These are phyloP conservation scores for Solanum aculeatissimum DNA, from an alignment of 305 asterid species.

Conservation along the genomic window DNA sequence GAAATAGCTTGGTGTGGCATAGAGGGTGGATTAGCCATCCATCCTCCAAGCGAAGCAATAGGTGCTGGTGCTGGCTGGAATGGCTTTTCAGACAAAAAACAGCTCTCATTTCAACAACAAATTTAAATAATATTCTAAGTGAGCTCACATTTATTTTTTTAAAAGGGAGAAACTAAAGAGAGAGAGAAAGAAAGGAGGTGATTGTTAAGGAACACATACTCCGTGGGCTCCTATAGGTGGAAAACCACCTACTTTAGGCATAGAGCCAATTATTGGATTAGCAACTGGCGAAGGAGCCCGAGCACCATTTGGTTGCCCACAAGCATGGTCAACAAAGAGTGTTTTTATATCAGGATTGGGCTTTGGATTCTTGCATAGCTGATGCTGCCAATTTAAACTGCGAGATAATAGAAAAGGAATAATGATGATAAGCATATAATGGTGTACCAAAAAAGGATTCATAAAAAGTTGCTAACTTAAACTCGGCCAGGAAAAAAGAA, in stretches of 20 bases:
- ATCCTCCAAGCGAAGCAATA: slow-evolving; percentile 38
- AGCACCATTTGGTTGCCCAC: slow-evolving; percentile 49
- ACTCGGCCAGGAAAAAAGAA: neutral
- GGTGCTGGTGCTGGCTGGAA: slow-evolving; percentile 42
- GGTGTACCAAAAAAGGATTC: neutral
- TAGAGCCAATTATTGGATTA: slow-evolving; percentile 28
- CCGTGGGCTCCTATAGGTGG: slow-evolving; percentile 40
- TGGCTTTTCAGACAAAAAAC: slow-evolving; percentile 12
- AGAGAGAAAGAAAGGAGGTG: neutral
- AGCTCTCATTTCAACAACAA: neutral
- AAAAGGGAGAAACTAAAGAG: neutral
- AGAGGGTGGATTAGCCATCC: slow-evolving; percentile 46
- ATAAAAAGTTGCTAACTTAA: neutral
- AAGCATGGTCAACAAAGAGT: slow-evolving; percentile 60
- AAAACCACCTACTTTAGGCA: slow-evolving; percentile 43
- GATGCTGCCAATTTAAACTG: slow-evolving; percentile 86
- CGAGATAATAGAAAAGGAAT: slow-evolving; percentile 5
- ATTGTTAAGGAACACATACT: slow-evolving; percentile 24
- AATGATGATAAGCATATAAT: neutral
- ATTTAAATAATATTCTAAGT: neutral
- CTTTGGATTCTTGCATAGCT: slow-evolving; percentile 62
- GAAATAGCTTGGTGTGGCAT: slow-evolving; percentile 39
- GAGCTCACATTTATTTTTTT: neutral
- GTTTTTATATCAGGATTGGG: slow-evolving; percentile 62
- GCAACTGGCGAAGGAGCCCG: slow-evolving; percentile 44